These are phyloP conservation scores for Epithele typhae DNA, from an alignment of 768 basidiomycete genomes.

Conservation along the genomic window DNA sequence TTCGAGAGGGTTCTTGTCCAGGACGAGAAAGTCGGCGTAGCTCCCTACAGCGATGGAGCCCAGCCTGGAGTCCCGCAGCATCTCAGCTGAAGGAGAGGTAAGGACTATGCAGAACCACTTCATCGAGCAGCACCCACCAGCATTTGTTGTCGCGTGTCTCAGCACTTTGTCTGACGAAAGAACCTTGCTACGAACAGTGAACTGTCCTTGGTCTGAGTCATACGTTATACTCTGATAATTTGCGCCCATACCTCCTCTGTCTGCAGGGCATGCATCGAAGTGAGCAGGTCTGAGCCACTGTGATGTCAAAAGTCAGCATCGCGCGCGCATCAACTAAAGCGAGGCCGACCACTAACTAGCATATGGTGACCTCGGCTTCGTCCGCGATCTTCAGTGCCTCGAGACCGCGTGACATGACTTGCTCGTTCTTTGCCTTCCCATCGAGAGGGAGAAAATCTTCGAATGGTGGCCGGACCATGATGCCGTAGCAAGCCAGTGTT, in stretches of 20 bases:
- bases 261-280: constrained; percentile 61
- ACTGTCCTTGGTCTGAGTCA: constrained; percentile 13
- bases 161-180: constrained; percentile 31
- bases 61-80: constrained; percentile 30
- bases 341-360: constrained; percentile 33
- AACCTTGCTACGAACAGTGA: constrained; percentile 34
- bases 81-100: constrained; percentile 24
- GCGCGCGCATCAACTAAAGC: no score
- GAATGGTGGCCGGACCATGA: constrained; percentile 39
- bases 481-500: constrained; percentile 38
- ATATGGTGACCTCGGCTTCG: constrained; percentile 36
- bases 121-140: constrained; percentile 20
- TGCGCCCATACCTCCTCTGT: constrained; percentile 35
- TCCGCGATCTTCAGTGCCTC: constrained; percentile 38
- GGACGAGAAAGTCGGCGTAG: constrained; percentile 37
- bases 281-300: constrained; percentile 35
- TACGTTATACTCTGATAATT: not conserved
- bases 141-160: constrained; percentile 40
- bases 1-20: constrained; percentile 37
- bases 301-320: no score
- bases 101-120: no score
- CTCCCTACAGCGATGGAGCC: constrained; percentile 33
- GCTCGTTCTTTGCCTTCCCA: constrained; percentile 35
- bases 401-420: constrained; percentile 38
- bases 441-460: constrained; percentile 35